These are phyloP conservation scores for Backusella westeae DNA, from an alignment of 192 early-diverging fungal genomes.

Conservation along the genomic window DNA sequence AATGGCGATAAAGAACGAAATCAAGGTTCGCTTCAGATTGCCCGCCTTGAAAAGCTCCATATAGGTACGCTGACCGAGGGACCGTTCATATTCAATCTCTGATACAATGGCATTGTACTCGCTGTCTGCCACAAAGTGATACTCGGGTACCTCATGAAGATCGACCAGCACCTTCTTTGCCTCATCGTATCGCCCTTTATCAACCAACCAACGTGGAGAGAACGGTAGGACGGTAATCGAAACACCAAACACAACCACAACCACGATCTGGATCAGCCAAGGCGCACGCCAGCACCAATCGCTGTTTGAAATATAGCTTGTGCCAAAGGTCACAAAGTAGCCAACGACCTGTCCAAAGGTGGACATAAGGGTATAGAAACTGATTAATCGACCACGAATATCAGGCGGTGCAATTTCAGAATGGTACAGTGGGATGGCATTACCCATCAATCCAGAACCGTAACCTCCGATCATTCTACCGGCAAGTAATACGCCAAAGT, in stretches of 20 bases:
- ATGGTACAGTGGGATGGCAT: conserved; percentile 37
- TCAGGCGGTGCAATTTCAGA: conserved; percentile 69
- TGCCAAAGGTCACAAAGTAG: conserved; percentile 50
- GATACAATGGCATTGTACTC: conserved; percentile 72
- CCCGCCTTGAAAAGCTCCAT: conserved; percentile 53
- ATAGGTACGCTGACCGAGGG: conserved; percentile 57
- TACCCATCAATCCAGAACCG: conserved; percentile 34
- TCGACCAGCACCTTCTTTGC: conserved; percentile 64
- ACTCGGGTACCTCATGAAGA: conserved; percentile 56
- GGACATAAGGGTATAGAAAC: conserved; percentile 84
- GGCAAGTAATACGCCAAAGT: conserved; percentile 38
- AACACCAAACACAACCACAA: conserved; percentile 40
- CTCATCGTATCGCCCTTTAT: conserved; percentile 62
- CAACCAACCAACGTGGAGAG: conserved; percentile 84
- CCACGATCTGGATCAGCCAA: conserved; percentile 78
- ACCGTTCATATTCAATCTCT: conserved; percentile 60
- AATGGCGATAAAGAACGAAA: conserved; percentile 56
- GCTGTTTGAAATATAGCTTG: conserved; percentile 32
- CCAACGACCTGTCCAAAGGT: conserved; percentile 78
- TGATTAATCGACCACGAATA: conserved; percentile 83
- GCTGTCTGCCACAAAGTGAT: conserved; percentile 45
- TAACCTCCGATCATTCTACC: conserved; percentile 32
- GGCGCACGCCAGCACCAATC: conserved; percentile 75
- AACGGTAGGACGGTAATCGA: conserved; percentile 76
- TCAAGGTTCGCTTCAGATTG: conserved; percentile 58